Evolutionary conservation across 768 basidiomycete species (phyloP).

Genomic region (Lactarius akahatsu): DNA sequence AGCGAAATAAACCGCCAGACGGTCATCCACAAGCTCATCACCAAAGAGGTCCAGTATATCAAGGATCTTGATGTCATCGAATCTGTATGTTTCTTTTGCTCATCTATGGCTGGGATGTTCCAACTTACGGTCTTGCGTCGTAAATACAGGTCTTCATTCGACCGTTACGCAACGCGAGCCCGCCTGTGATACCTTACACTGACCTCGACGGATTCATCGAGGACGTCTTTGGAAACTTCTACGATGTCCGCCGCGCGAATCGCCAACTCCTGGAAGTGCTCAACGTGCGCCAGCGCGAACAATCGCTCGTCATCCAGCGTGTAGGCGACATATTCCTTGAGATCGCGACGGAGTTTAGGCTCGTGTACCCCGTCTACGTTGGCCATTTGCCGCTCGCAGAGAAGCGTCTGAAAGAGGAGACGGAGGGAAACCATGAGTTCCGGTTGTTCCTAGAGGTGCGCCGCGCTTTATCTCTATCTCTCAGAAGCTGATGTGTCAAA

Average conservation of each 20-base stretch:
- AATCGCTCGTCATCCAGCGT: constrained; percentile 74
- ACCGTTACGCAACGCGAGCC: constrained; percentile 51
- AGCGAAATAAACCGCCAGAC: constrained; percentile 84
- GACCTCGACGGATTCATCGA: constrained; percentile 82
- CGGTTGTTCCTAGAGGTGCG: constrained; percentile 81
- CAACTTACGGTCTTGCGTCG: constrained; percentile 40
- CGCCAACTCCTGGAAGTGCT: constrained; percentile 81
- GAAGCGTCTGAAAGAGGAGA: constrained; percentile 83
- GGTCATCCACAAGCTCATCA: constrained; percentile 85
- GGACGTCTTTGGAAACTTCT: constrained; percentile 86
- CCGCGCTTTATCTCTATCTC: neutral
- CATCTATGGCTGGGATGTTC: constrained; percentile 40
- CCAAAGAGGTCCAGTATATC: constrained; percentile 85
- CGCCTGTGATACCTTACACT: constrained; percentile 53
- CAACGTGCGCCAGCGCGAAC: constrained; percentile 81
- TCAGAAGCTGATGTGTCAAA: neutral
- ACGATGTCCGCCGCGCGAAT: constrained; percentile 83
- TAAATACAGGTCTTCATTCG: constrained; percentile 52
- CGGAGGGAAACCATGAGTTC: constrained; percentile 78
- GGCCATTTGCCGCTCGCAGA: constrained; percentile 85
- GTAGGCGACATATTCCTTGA: constrained; percentile 90
- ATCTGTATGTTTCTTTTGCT: constrained; percentile 44
- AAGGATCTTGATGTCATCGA: constrained; percentile 86
- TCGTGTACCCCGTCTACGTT: constrained; percentile 82
- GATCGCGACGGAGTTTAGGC: constrained; percentile 83